Evolutionary conservation across 306 rosid species (phyloP), one percentile per base, ranked within the genome.

Genomic region (Cucurbita ficifolia): DNA sequence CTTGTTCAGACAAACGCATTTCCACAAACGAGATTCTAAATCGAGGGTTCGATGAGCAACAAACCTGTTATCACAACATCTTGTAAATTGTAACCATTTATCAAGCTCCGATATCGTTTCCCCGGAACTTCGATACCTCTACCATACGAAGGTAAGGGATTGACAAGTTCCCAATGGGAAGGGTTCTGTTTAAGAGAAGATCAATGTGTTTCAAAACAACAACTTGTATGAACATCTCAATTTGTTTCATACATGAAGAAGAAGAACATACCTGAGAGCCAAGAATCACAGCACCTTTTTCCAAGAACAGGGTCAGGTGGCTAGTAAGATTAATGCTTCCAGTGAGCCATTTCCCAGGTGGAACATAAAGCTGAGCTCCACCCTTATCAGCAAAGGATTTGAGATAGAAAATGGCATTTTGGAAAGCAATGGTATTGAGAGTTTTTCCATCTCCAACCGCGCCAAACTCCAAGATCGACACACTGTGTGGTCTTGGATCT

Each of bases 361-460:
- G 99, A 6, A 95, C 92, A 17, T 95, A 95, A 7, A 95, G 95
- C 94, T 95, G 97, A 69, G 97, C 99, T 0, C 99, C 97, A 11
- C 99, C 99, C 80, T 95, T 95, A 67, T 95, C 99, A 53, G 97
- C 93, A 55, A 95, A 95, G 22, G 99, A 95, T 83, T 91, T 95
- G 74, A 95, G 96, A 78, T 91, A 95, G 82, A 95, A 95, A 43
- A 95, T 78, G 68, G 99, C 99, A 82, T 95, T 95, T 82, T 91
- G 99, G 75, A 95, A 91, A 52, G 96, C 97, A n/a, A 91, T 64
- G 4, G 97, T 95, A 72, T 95, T 95, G 61, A 86, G 76, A 78
- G 99, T 89, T 79, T 83, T 87, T 19, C 99, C 99, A 80, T 95
- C 97, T 58, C 96, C 99, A 80, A 95, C 96, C 0, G 97, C 99